These are phyloP conservation scores for Quercus suber DNA, from an alignment of 306 rosid species.

Conservation along the genomic window DNA sequence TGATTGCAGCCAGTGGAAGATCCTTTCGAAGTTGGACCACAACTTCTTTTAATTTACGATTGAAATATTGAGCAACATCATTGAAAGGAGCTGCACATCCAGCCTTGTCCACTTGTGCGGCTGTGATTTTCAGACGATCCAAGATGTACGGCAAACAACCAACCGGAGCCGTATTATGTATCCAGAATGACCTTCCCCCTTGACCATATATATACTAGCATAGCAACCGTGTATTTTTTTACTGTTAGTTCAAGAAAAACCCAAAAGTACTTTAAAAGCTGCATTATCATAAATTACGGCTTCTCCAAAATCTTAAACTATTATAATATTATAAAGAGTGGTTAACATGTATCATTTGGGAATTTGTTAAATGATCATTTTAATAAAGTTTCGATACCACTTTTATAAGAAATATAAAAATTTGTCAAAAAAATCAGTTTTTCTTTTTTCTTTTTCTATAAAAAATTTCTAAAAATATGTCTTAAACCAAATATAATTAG, in stretches of 20 bases:
- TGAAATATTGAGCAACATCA: conserved; percentile 64
- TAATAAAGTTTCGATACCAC: too few species aligned
- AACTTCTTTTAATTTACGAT: conserved; percentile 32
- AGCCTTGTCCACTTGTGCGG: conserved; percentile 45
- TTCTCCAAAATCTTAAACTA: too few species aligned
- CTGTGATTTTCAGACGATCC: conserved; percentile 20
- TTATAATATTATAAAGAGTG: too few species aligned
- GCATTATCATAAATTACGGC: too few species aligned
- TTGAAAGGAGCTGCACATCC: conserved; percentile 65
- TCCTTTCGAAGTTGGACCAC: conserved; percentile 46
- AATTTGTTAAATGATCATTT: too few species aligned
- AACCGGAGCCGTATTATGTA: conserved; percentile 74
- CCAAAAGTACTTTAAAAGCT: too few species aligned
- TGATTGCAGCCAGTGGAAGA: conserved; percentile 66
- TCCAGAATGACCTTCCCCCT: conserved; percentile 67
- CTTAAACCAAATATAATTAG: too few species aligned
- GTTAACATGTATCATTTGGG: too few species aligned
- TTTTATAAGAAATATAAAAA: too few species aligned
- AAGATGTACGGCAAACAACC: conserved; percentile 50
- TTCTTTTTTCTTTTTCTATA: too few species aligned
- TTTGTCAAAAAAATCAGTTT: too few species aligned
- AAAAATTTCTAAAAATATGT: too few species aligned
- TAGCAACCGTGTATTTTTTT: not conserved
- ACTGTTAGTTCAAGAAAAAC: not conserved
- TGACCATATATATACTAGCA: conserved; percentile 42